These are phyloP conservation scores for Blastobotrys arbuscula DNA, from an alignment of 1,139 yeast genomes.

Conservation along the genomic window DNA sequence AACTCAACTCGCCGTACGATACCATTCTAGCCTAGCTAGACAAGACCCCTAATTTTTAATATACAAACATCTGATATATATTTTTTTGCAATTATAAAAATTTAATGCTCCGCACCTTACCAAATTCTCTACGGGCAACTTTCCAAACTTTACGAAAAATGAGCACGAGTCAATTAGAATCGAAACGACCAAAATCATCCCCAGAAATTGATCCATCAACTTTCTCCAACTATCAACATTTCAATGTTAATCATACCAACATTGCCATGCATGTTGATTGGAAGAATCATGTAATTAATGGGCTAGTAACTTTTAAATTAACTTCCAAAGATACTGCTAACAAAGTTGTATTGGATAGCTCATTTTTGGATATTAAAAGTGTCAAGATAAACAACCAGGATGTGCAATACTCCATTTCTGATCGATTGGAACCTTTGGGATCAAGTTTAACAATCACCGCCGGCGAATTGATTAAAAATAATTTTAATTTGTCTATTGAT, in stretches of 20 bases:
- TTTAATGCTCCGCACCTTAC: background rate
- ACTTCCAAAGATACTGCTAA: slow-evolving; percentile 25
- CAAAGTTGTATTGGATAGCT: slow-evolving; percentile 58
- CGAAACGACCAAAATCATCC: slow-evolving; percentile 19
- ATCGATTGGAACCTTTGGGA: slow-evolving; percentile 62
- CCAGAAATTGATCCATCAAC: slow-evolving; percentile 60
- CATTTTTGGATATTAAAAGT: slow-evolving; percentile 49
- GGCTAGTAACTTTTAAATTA: slow-evolving; percentile 51
- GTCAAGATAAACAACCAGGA: slow-evolving; percentile 43
- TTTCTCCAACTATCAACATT: slow-evolving; percentile 58
- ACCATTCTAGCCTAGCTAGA: too few relatives aligned
- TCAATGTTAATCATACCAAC: slow-evolving; percentile 47
- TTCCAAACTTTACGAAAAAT: slow-evolving; percentile 5
- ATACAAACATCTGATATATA: too few relatives aligned
- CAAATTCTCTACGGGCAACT: background rate
- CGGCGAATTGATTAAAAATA: slow-evolving; percentile 2
- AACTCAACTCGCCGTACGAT: too few relatives aligned
- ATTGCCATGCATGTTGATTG: slow-evolving; percentile 55
- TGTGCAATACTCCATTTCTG: slow-evolving; percentile 39
- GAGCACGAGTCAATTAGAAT: slow-evolving; percentile 13
- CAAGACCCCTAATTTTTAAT: too few relatives aligned
- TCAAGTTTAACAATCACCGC: slow-evolving; percentile 45
- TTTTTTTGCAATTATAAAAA: background rate
- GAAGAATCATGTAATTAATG: slow-evolving; percentile 46
- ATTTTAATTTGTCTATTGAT: slow-evolving; percentile 39